phyloP scores from a whole-genome alignment of 73 alveolate genomes.

The Tetrahymena malaccensis region DNA sequence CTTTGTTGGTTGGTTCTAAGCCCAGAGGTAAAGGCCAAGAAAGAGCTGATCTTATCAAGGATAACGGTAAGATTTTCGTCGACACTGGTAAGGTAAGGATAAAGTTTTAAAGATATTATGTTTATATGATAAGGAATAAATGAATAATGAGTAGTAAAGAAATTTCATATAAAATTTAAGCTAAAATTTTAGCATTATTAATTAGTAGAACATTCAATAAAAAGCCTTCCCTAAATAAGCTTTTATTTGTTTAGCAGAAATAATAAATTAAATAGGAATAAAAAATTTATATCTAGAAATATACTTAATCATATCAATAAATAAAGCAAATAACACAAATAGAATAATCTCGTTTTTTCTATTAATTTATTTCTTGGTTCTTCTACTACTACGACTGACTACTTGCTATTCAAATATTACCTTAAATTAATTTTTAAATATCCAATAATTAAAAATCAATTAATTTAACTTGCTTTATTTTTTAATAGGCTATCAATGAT shows the following conservation, averaged over 20 bases:
- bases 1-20: constrained; percentile 93
- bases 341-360: background rate
- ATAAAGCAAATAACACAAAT: background rate
- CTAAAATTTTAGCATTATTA: background rate
- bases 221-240: background rate
- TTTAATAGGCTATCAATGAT: constrained; percentile 51
- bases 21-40: constrained; percentile 99
- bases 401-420: background rate
- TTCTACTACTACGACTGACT: background rate
- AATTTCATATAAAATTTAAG: background rate
- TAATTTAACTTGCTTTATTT: background rate
- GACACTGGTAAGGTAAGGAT: constrained; percentile 53
- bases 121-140: background rate
- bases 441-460: background rate
- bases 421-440: background rate
- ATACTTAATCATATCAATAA: background rate
- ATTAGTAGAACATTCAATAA: background rate
- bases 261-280: background rate
- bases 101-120: background rate
- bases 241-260: background rate
- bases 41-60: constrained; percentile 94
- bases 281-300: background rate
- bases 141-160: background rate
- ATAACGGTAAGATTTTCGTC: constrained; percentile 61
- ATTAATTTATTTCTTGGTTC: background rate